Evolutionary conservation across 225 moss, liverwort and hornwort species (phyloP), one percentile per base, ranked within the genome.

Genomic region (Lunularia cruciata): DNA sequence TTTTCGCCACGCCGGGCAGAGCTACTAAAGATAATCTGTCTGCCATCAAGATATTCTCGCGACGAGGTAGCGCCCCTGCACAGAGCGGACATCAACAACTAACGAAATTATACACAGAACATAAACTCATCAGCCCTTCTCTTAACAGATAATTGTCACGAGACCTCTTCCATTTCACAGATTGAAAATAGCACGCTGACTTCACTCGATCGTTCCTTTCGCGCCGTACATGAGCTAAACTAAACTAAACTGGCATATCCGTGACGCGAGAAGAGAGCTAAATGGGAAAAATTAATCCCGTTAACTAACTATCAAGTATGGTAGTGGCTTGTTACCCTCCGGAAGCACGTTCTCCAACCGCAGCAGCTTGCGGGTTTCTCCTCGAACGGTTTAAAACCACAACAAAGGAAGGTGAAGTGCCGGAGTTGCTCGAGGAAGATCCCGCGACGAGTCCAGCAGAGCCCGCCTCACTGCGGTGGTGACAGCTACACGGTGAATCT

Each of bases 401-500:
- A 69, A 55, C 54, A 19, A 19, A 42, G 0, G 55, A 56, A 13
- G 69, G 37, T 28, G 54, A 69, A 55, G 43, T 32, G 34, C 26
- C 25, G 26, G 69, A 57, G 0, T n/a, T n/a, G 12, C 26, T 37
- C 39, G 69, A 57, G 0, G 56, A 13, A 39, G 56, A 57, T 10
- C 16, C 55, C 57, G 38, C 40, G 12, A n/a, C 25, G 30, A 55
- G 27, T 57, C 56, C 55, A 56, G 69, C 38, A 40, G 56, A 54
- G 55, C 55, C 69, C 68, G 68, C 52, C 34, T 35, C 52, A 26
- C 36, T 26, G 38, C 51, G 68, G 52, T 37, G 52, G 40, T 57
- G 56, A 64, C 64, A 76, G 64, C 57, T 45, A 47, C 45, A 47
- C 31, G 40, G 8, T 13, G 63, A 71, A 63, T 76, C 76, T 71